Evolutionary conservation across 2,329 filamentous ascomycete genomes (phyloP), one percentile per base, ranked within the genome.

Genomic region (Epichloe aotearoae): DNA sequence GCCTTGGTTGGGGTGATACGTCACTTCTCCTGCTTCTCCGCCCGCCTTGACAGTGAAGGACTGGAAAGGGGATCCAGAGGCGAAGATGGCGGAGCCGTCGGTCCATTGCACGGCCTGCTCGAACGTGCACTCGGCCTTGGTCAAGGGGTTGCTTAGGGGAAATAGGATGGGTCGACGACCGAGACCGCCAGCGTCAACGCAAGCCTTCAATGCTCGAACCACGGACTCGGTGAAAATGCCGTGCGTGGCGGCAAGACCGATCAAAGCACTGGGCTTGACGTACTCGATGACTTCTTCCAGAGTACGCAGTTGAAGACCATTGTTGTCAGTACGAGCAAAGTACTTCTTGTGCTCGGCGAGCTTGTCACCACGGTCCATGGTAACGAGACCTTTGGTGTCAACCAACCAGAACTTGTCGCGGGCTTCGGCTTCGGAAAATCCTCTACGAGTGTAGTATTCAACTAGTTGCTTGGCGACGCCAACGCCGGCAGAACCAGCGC

Each of bases 391-490:
- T 74, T 93, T 91, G 63, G 89, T 95, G 73, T 97, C 93, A 54
- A 97, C 90, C 46, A 98, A 86, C 81, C 86, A 97, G 79, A 98
- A 97, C 75, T 93, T 93, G 64, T 84, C 81, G 61, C 83, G 83
- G 51, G 93, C 93, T 56, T 88, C 84, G 61, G 89, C 81, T 69
- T 97, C 91, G 10, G 84, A 85, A 62, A 97, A 76, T 40, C 93
- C 93, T 60, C 90, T 87, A 59, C 88, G 87, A 62, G 90, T 88
- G 74, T 97, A 97, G 77, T 88, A 96, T 70, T 95, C 88, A 52
- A 95, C 89, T 56, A 98, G 85, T 74, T 97, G 93, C 76, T 95
- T 95, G 53, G 93, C 93, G 53, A 98, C 93, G 73, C 93, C 93
- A 44, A 95, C 89, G 73, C 93, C 93, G 37, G 93, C 93, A 54